phyloP scores from a whole-genome alignment of 352 stramenopile species.

The Pythium rhizo-oryzae region DNA sequence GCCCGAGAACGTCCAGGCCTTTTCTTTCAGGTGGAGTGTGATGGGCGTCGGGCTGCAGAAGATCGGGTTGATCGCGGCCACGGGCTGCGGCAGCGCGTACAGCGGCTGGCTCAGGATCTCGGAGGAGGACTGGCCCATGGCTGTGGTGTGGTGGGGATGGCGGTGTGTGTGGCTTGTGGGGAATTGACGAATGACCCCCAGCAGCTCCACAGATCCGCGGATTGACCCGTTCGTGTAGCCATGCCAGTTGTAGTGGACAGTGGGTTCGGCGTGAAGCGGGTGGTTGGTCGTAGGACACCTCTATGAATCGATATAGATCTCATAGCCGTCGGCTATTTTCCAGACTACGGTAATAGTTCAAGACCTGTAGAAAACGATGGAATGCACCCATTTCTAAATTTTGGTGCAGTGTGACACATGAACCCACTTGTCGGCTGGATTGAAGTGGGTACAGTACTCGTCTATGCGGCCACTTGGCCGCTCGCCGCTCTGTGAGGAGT shows the following conservation, averaged over 20 bases:
- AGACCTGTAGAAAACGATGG: too few species aligned
- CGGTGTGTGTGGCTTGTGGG: neutral
- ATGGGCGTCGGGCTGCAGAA: slow-evolving; percentile 24
- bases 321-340: too few species aligned
- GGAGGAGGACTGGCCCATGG: slow-evolving; percentile 5
- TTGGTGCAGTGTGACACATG: too few species aligned
- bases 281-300: neutral
- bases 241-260: too few species aligned
- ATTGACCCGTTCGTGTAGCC: too few species aligned
- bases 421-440: too few species aligned
- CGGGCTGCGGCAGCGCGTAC: slow-evolving; percentile 11
- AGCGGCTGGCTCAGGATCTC: slow-evolving; percentile 15
- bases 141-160: neutral
- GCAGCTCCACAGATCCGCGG: neutral
- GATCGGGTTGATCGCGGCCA: slow-evolving; percentile 22
- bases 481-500: too few species aligned
- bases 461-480: too few species aligned
- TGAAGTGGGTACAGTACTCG: too few species aligned
- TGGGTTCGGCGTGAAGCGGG: too few species aligned
- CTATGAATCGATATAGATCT: neutral
- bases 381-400: too few species aligned
- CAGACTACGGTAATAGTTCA: too few species aligned
- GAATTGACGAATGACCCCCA: slow-evolving; percentile 4
- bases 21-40: slow-evolving; percentile 35
- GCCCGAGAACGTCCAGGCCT: slow-evolving; percentile 27